Evolutionary conservation across 192 early-diverging fungal genomes (phyloP), one percentile per base, ranked within the genome.

Genomic region (Backusella psychrophila): DNA sequence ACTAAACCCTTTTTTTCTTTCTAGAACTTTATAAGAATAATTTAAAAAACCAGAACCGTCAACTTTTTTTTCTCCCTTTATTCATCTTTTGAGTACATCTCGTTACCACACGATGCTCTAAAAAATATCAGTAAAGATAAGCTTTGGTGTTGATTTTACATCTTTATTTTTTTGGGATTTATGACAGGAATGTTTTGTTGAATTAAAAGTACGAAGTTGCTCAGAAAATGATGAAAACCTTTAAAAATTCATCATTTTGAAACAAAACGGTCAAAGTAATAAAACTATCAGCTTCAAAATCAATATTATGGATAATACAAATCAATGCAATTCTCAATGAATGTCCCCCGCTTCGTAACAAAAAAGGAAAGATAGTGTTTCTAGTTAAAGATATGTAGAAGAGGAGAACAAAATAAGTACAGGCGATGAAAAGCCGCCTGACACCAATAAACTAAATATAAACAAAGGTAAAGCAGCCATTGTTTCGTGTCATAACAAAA

Each of bases 371-470:
- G 2, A n/a, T 56, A 26, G n/a, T 3, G 33, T 21, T 56, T 56
- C 53, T 56, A 9, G n/a, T 21, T 8, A 8, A n/a, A 56, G 19
- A 21, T 56, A 3, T 9, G 8, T 56, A 21, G 8, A 21, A 56
- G 21, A 56, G 53, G 53, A 56, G 21, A 56, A 56, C 53, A n/a
- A 56, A 56, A 56, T 8, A 56, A 56, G 19, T 9, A 56, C 19
- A 21, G 9, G 53, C 19, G n/a, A 56, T 9, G n/a, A 26, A 56
- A 21, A 8, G 8, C 53, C 53, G 21, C 21, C 53, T 56, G 53
- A 56, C 53, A 56, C 53, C 53, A 56, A 56, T 56, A 56, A 23
- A 56, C 53, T 56, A 56, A 56, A 56, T 56, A 56, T 21, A n/a
- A 21, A 17, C 53, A 9, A 56, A 21, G 8, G 53, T 56, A 56